Conservation (phyloP, 2,329 filamentous ascomycete species). For the Parascedosporium putredinis region DNA sequence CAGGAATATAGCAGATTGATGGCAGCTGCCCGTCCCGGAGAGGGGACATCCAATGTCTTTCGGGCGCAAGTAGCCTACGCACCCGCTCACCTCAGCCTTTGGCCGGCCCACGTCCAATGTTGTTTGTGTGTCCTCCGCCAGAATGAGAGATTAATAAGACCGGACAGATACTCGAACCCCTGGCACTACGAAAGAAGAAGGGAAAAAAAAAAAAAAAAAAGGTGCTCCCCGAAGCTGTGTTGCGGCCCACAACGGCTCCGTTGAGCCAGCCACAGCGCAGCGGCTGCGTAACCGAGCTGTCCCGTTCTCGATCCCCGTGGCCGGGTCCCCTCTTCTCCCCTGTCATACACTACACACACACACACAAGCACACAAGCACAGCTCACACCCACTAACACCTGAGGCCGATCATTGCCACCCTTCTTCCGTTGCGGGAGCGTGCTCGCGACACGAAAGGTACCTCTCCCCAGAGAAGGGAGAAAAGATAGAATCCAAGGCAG, state of each 20-base stretch:
- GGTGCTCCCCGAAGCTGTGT: background rate
- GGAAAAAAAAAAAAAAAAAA: background rate
- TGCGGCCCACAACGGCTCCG: background rate
- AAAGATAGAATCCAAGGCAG: background rate
- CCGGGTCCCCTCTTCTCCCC: background rate
- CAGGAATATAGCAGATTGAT: too few relatives aligned
- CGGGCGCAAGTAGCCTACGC: background rate
- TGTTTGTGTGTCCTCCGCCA: too few relatives aligned
- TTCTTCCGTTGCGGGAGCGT: background rate
- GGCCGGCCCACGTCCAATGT: too few relatives aligned
- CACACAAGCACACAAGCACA: background rate
- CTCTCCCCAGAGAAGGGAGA: too few relatives aligned
- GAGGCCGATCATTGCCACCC: background rate
- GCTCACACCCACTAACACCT: too few relatives aligned
- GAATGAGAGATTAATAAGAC: too few relatives aligned
- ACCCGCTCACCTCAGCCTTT: too few relatives aligned
- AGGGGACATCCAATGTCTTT: too few relatives aligned
- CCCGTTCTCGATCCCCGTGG: background rate
- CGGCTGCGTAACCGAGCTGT: background rate
- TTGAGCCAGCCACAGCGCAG: constrained; percentile 6
- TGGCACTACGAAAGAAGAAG: too few relatives aligned
- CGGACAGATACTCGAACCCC: too few relatives aligned
- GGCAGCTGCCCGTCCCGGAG: too few relatives aligned
- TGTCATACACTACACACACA: background rate
- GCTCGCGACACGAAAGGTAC: too few relatives aligned